Percentiles rank a stretch among this genome's conserved stretches.
These are phyloP conservation scores for Globisporangium emineosum DNA, from an alignment of 352 stramenopile genomes.

Conservation along the genomic window DNA sequence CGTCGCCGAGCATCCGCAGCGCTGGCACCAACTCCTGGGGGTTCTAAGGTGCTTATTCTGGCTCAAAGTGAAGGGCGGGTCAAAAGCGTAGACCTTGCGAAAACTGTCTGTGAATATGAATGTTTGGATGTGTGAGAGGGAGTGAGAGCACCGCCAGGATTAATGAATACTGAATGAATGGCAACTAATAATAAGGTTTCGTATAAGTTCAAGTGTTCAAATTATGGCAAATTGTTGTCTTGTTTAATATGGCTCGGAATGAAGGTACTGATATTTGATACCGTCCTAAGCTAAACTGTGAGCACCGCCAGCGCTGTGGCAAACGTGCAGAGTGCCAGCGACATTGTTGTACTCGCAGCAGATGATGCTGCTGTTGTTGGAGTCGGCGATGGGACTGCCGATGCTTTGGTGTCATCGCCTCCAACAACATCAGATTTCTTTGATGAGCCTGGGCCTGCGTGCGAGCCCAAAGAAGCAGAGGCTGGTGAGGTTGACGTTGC, in stretches of 20 bases:
- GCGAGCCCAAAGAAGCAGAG: neutral
- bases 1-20: slow-evolving; percentile 2
- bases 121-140: no score
- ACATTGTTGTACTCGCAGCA: neutral
- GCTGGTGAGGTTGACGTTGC: neutral
- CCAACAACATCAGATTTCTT: neutral
- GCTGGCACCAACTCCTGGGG: neutral
- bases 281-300: neutral
- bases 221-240: neutral
- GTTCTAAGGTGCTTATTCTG: neutral
- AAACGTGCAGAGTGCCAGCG: neutral
- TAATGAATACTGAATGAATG: neutral
- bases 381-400: neutral
- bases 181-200: neutral
- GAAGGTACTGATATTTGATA: no score
- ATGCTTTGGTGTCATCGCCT: neutral
- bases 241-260: no score
- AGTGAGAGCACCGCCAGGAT: neutral
- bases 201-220: neutral
- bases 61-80: no score
- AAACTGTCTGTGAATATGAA: neutral
- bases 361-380: neutral
- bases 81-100: neutral
- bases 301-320: neutral
- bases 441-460: neutral